Base-by-base conservation (phyloP, 768 basidiomycete genomes). In the Suillus subaureus region DNA sequence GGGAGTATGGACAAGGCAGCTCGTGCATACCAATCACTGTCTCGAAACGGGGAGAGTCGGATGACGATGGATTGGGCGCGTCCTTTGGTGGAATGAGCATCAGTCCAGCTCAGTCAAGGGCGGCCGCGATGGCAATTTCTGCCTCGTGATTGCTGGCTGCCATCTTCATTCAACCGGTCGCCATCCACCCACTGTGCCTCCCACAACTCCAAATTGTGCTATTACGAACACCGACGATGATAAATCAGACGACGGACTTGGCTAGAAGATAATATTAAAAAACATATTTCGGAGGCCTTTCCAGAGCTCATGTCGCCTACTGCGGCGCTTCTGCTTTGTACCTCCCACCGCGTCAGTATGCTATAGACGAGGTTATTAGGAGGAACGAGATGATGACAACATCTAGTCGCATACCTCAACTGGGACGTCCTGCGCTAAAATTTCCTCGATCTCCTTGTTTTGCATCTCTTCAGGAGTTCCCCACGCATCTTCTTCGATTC, bases 11-110 rank as follows among this genome's bases (percentile, higher is more conserved):
- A 16, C 57, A 28, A 37, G 57, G 31, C 3, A 66, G 71, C 56
- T 67, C 77, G 11, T 63, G 63, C 39, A 77, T 75, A 67, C 68
- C 73, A 35, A 66, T 68, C 39, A 62, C 70, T 33, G 49, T 67
- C 42, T 60, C 67, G 2, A 68, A 66, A 13, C 72, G 70, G 18
- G 75, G 74, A 12, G 28, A 47, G 40, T 61, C 72, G 6, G 82
- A 83, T 61, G 81, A 85, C n/a, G 81, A 80, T 33, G 85, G 82
- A 4, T 80, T 94, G 7, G 90, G 88, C 9, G 81, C 80, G 67
- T 91, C 90, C 4, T 85, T 94, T 67, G 90, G 85, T 11, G 88
- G 86, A 39, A 93, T 94, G 92, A 94, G 91, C 70, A 94, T 94
- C 68, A 94, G 93, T 69, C 93, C 93, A 13, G 76, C 74, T 37